A percentile compares a stretch with the other conserved stretches of the same genome.
Evolutionary conservation across 306 rosid genomes (phyloP).

Genomic region (Prunus mume): DNA sequence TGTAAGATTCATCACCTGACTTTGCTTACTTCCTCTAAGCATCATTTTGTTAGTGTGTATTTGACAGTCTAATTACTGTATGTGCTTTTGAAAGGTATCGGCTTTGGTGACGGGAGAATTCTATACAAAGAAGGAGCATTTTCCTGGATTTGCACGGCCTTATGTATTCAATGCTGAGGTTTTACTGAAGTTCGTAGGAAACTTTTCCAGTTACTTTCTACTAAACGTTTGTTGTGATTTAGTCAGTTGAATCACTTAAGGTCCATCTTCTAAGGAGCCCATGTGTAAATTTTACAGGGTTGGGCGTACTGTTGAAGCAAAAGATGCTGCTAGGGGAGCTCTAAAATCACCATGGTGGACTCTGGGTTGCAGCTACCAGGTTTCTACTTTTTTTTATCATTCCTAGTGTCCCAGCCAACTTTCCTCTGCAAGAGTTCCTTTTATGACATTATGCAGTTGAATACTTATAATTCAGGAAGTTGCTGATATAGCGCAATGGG

Average conservation of each 20-base stretch:
- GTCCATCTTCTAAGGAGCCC: constrained; percentile 25
- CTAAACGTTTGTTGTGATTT: constrained; percentile 14
- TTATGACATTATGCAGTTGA: neutral
- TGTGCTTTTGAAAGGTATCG: constrained; percentile 62
- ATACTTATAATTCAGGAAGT: constrained; percentile 57
- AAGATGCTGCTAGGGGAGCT: constrained; percentile 93
- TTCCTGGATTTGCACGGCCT: constrained; percentile 96
- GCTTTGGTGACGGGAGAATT: constrained; percentile 91
- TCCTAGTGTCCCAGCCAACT: constrained; percentile 1
- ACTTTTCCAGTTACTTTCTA: constrained; percentile 14
- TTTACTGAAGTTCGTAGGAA: constrained; percentile 68
- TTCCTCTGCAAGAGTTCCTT: neutral
- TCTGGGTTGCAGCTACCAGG: constrained; percentile 79
- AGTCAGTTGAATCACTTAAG: neutral
- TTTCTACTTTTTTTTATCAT: constrained; percentile 17
- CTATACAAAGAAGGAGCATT: constrained; percentile 87
- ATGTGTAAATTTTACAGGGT: constrained; percentile 44
- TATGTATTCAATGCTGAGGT: constrained; percentile 88
- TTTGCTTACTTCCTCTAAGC: constrained; percentile 18
- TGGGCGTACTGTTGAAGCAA: constrained; percentile 79
- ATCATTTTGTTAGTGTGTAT: constrained; percentile 10
- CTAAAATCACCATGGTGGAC: constrained; percentile 98
- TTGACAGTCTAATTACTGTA: constrained; percentile 11
- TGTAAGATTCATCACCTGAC: constrained; percentile 37
- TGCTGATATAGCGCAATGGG: constrained; percentile 88